A percentile compares a stretch with the other conserved stretches of the same genome.
Conservation (phyloP, 1,284 basidiomycete genomes). For the Schizophyllum commune region DNA sequence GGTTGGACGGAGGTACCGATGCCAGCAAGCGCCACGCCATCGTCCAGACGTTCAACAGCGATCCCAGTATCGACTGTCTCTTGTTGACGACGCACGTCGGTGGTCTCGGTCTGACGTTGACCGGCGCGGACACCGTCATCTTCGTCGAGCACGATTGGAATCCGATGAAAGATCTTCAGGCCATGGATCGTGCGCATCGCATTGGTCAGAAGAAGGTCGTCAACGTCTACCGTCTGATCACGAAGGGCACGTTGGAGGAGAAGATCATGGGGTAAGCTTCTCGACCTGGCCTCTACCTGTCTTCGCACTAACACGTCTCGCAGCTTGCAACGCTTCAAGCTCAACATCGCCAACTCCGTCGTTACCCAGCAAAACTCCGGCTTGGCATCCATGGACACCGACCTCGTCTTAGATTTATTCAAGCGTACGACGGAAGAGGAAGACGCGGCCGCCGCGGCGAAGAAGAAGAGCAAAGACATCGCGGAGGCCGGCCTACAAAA, state of each 20-base stretch:
- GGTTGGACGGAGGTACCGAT: constrained; percentile 89
- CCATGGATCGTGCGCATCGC: constrained; percentile 98
- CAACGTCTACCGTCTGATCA: constrained; percentile 97
- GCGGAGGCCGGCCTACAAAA: constrained; percentile 57
- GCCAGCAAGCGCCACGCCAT: constrained; percentile 88
- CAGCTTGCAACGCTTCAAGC: constrained; percentile 95
- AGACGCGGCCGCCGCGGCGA: constrained; percentile 44
- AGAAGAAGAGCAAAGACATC: constrained; percentile 48
- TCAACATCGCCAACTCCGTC: constrained; percentile 95
- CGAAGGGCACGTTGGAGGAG: constrained; percentile 95
- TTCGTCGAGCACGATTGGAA: constrained; percentile 99
- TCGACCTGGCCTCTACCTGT: background rate
- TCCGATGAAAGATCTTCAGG: constrained; percentile 99
- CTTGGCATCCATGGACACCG: constrained; percentile 93
- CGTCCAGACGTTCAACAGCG: constrained; percentile 96
- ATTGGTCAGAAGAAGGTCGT: constrained; percentile 99
- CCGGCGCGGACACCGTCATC: constrained; percentile 98
- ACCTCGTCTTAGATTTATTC: constrained; percentile 94
- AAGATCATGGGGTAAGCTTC: constrained; percentile 95
- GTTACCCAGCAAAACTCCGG: constrained; percentile 97
- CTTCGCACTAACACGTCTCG: constrained; percentile 1
- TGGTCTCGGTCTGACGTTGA: constrained; percentile 92
- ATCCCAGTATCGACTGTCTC: constrained; percentile 96
- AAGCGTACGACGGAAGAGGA: constrained; percentile 74
- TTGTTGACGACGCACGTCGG: constrained; percentile 96